Evolutionary conservation across 1,284 basidiomycete genomes (phyloP).

Genomic region (Rhodotorula glutinis): DNA sequence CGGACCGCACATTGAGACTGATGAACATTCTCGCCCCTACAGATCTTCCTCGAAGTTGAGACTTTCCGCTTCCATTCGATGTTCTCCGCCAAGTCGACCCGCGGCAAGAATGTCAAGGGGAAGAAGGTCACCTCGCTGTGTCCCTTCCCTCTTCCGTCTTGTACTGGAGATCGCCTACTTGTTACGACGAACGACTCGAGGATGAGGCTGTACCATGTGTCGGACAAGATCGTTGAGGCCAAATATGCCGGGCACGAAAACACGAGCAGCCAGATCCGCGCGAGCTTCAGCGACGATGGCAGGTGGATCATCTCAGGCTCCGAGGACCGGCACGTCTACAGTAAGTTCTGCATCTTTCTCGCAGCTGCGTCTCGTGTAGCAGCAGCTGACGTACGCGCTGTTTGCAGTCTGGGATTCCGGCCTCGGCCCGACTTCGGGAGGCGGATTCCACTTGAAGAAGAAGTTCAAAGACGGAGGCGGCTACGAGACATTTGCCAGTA

Average conservation of each 20-base stretch:
- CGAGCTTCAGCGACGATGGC: constrained; percentile 45
- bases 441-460: constrained; percentile 19
- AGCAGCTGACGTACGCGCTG: not conserved
- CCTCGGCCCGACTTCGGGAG: constrained; percentile 10
- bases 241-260: constrained; percentile 43
- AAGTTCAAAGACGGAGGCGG: constrained; percentile 30
- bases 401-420: constrained; percentile 33
- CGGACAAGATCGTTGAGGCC: constrained; percentile 40
- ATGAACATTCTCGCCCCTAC: no score
- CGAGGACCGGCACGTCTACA: constrained; percentile 43
- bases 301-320: constrained; percentile 47
- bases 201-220: constrained; percentile 47
- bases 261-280: constrained; percentile 46
- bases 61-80: constrained; percentile 43
- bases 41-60: constrained; percentile 46
- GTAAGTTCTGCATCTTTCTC: not conserved
- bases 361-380: not conserved
- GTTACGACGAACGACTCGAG: constrained; percentile 50
- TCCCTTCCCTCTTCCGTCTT: constrained; percentile 38
- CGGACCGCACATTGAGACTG: no score
- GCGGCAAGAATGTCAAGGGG: constrained; percentile 47
- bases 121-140: constrained; percentile 49
- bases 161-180: constrained; percentile 45
- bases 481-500: constrained; percentile 35
- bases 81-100: constrained; percentile 44